These are phyloP conservation scores for Solanum piurae DNA, from an alignment of 257 asterid species.

Conservation along the genomic window DNA sequence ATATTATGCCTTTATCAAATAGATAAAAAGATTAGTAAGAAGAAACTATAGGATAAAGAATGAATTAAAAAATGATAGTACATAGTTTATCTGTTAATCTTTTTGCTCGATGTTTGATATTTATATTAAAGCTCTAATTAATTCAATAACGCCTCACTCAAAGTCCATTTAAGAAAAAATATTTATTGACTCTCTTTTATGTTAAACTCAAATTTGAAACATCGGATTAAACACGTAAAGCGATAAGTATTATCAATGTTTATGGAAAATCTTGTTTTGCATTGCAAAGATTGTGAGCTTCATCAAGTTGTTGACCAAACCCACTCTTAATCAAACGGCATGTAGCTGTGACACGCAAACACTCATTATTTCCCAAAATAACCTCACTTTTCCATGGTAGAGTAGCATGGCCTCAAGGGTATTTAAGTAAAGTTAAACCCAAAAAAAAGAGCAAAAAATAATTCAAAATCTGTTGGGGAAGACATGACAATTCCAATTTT, in stretches of 20 bases:
- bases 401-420: neutral
- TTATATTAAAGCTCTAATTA: fast-evolving
- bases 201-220: fast-evolving
- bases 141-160: fast-evolving
- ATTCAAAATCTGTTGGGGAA: neutral
- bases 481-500: conserved; percentile 2
- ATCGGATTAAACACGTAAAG: fast-evolving
- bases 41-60: neutral
- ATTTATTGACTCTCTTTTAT: neutral
- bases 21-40: neutral
- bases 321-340: neutral
- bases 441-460: neutral
- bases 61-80: neutral
- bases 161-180: neutral
- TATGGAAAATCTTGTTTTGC: neutral
- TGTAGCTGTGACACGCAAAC: neutral
- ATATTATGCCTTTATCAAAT: neutral
- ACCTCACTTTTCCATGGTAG: neutral
- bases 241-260: neutral
- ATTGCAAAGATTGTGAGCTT: neutral
- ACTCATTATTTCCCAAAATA: neutral
- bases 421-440: neutral
- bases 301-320: conserved; percentile 26
- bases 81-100: neutral
- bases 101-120: neutral